These are phyloP conservation scores for Cyberlindnera mrakii DNA, from an alignment of 805 yeast genomes.

Conservation along the genomic window DNA sequence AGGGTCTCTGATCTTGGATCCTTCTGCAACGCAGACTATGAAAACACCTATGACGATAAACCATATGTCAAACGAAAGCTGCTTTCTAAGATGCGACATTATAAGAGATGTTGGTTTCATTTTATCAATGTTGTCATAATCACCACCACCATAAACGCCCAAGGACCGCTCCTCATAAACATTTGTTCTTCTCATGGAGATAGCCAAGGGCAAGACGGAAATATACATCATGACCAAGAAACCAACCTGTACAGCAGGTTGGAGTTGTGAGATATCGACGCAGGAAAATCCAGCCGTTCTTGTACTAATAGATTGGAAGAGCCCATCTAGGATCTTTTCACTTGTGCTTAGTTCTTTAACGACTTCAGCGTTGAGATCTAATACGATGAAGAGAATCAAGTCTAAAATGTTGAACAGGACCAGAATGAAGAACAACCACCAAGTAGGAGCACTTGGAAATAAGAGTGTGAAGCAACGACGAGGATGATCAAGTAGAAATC, in stretches of 20 bases:
- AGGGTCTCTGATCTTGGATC: constrained; percentile 44
- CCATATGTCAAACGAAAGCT: constrained; percentile 93
- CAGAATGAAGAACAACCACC: constrained; percentile 84
- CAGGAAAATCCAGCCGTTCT: constrained; percentile 91
- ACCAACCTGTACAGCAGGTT: constrained; percentile 89
- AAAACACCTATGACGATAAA: constrained; percentile 81
- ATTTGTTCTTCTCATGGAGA: constrained; percentile 92
- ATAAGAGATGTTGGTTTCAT: constrained; percentile 54
- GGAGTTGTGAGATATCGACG: constrained; percentile 60
- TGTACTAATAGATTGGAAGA: constrained; percentile 86
- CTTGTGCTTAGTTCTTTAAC: constrained; percentile 55
- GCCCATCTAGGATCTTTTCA: constrained; percentile 69
- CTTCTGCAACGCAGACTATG: constrained; percentile 82
- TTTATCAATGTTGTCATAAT: constrained; percentile 16
- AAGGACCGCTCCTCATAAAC: constrained; percentile 96
- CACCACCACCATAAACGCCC: constrained; percentile 55
- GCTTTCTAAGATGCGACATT: constrained; percentile 84
- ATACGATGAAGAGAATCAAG: constrained; percentile 68
- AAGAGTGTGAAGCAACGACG: constrained; percentile 91
- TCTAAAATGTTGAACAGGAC: constrained; percentile 71
- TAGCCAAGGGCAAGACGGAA: constrained; percentile 93
- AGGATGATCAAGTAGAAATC: constrained; percentile 89
- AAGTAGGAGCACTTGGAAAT: constrained; percentile 89
- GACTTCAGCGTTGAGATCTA: constrained; percentile 57
- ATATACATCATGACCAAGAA: constrained; percentile 98